A percentile compares a stretch with the other conserved stretches of the same genome.
phyloP scores from a whole-genome alignment of 176 grass and related monocot genomes.

The Poa pratensis region DNA sequence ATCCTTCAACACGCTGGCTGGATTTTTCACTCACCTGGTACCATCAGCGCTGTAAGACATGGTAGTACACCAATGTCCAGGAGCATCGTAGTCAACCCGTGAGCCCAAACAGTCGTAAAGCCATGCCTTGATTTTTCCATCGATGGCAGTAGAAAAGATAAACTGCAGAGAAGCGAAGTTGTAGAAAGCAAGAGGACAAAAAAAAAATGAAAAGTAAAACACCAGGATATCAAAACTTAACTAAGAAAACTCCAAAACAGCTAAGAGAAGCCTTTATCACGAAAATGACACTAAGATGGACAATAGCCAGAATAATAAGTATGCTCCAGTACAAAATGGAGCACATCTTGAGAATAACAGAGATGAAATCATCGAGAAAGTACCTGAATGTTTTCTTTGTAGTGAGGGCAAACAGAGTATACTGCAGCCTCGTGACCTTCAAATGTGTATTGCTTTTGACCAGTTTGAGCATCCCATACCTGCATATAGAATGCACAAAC shows the following conservation, averaged over 20 bases:
- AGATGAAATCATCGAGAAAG: conserved; percentile 17
- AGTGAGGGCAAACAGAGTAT: conserved; percentile 98
- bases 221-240: conserved; percentile 12
- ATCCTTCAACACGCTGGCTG: neutral
- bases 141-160: conserved; percentile 98
- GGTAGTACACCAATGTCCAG: conserved; percentile 97
- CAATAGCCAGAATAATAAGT: conserved; percentile 22
- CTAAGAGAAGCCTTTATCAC: neutral
- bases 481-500: conserved; percentile 45
- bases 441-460: conserved; percentile 95
- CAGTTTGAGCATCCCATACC: conserved; percentile 98
- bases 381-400: conserved; percentile 99
- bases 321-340: conserved; percentile 13
- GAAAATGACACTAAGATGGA: conserved; percentile 12
- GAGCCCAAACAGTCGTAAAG: conserved; percentile 97
- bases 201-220: neutral
- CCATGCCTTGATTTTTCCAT: conserved; percentile 99
- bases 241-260: neutral
- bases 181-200: conserved; percentile 7
- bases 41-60: conserved; percentile 98
- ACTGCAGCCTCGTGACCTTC: conserved; percentile 98
- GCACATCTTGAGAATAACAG: conserved; percentile 29
- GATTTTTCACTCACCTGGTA: conserved; percentile 63
- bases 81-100: conserved; percentile 98
- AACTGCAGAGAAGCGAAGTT: conserved; percentile 61